Base-by-base conservation (phyloP, 2,329 filamentous ascomycete species). In the Arthrobotrys musiformis region DNA sequence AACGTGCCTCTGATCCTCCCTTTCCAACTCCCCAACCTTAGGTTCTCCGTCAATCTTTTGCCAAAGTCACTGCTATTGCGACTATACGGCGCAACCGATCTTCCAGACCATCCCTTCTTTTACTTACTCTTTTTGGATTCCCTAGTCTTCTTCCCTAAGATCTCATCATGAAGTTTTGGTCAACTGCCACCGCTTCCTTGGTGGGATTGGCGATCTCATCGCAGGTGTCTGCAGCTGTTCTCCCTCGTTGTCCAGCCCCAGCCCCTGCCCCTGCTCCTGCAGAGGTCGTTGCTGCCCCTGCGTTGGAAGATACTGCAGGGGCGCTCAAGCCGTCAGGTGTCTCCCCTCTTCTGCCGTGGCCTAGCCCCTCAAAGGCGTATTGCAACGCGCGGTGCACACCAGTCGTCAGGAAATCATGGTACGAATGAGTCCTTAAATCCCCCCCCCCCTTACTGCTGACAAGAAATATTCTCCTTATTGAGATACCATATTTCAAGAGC, bases 321-420 rank as follows among this genome's bases (percentile, higher is more conserved):
- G 50, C 50, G 22, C 40, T 26, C 22, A 26, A 19, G 24, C 46
- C 37, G n/a, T 13, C 52, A 30, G 44, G 9, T 26, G 48, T 48
- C 22, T 19, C 37, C 11, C 64, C 50, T 17, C 50, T 58, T n/a
- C 33, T 58, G 42, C 50, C 64, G 6, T 68, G 64, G 64, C 50
- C 64, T 8, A 68, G 50, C 4, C 64, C 64, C 5, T 58, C 64
- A 26, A 68, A 60, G 26, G 15, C 26, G 4, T 37, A 48, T 9
- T 68, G 64, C 17, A 68, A 56, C n/a, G 6, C 64, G n/a, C 54
- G 46, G 24, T 68, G 64, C 35, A 58, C 26, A 1, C 64, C 64
- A 13, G 42, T 68, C 15, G 64, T 68, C 11, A 68, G 64, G 19
- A 68, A 68, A n/a, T 60, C 64, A 58, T 68, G 50, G 64, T 68